Evolutionary conservation across 495 filamentous ascomycete species (phyloP), one percentile per base, ranked within the genome.

Genomic region (Hypomontagnella submonticulosa): DNA sequence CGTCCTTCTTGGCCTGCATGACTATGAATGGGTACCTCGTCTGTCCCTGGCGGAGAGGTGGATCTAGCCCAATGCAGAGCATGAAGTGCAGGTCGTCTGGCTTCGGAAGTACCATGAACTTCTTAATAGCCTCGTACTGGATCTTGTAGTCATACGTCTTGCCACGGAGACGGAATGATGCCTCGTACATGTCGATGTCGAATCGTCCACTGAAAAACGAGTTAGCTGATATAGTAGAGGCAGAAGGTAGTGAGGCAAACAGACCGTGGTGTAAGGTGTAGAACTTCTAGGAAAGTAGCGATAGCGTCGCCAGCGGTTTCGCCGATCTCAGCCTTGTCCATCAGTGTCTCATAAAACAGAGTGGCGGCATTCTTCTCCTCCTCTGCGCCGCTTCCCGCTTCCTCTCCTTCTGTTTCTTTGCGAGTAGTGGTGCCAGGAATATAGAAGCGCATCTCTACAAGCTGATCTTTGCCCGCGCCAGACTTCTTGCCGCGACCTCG

Each of bases 141-240:
- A 99, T 97, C 84, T 99, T 99, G 86, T 99, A 99, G 82, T 98
- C 96, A 83, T 99, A 99, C 30, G 96, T 99, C 79, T 98, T 98
- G 49, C 96, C 96, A 48, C 96, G 94, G 57, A 99, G 86, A 57
- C 96, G 90, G 86, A 99, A 98, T 4, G 96, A 98, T 1, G 88
- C 87, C 74, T 98, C 96, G 84, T 98, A 99, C 92, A 99, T 97
- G 75, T 98, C 96, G 82, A 98, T 96, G 76, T 97, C 96, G 84
- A 98, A 99, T 49, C 96, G 95, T 74, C 96, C 96, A 90, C 95
- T 96, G 74, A 41, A 57, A 4, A 13, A 60, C 15, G 13, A 37
- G 70, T 87, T 54, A 84, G 79, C 47, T 42, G 48, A 20, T 10
- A 16, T 3, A 5, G 12, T 8, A 34, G 1, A 48, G 7, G 12